A percentile compares a stretch with the other conserved stretches of the same genome.
Evolutionary conservation across 768 basidiomycete species (phyloP).

Genomic region (Galerina sulciceps): DNA sequence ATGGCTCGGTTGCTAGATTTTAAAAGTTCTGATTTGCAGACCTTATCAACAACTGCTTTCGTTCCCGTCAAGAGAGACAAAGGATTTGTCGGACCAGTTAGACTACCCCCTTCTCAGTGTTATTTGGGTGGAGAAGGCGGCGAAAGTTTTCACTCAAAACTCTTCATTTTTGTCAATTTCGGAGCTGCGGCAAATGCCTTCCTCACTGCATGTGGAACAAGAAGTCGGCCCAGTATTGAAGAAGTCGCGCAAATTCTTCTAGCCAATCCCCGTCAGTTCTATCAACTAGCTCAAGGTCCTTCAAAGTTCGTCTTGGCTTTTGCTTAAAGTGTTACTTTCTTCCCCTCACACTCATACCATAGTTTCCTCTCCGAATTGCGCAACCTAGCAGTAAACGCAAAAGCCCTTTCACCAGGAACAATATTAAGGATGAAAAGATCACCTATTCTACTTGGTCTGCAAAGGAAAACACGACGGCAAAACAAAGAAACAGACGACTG

Average conservation of each 20-base stretch:
- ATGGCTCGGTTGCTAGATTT: constrained; percentile 51
- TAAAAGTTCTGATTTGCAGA: constrained; percentile 52
- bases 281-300: constrained; percentile 68
- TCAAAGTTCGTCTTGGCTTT: constrained; percentile 56
- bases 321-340: neutral
- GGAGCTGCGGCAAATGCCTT: constrained; percentile 83
- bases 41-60: constrained; percentile 62
- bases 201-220: constrained; percentile 85
- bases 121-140: constrained; percentile 61
- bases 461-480: constrained; percentile 52
- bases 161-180: constrained; percentile 91
- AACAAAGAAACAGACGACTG: constrained; percentile 41
- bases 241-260: constrained; percentile 77
- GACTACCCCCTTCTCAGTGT: constrained; percentile 66
- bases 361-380: constrained; percentile 86
- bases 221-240: constrained; percentile 83
- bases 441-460: constrained; percentile 75
- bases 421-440: constrained; percentile 68
- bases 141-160: constrained; percentile 71
- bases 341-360: neutral
- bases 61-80: constrained; percentile 58
- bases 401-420: constrained; percentile 55
- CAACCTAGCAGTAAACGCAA: constrained; percentile 80
- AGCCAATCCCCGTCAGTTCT: constrained; percentile 71
- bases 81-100: constrained; percentile 30